Evolutionary conservation across 2,329 filamentous ascomycete species (phyloP), one percentile per base, ranked within the genome.

Genomic region (Chaetothyriales sp.): DNA sequence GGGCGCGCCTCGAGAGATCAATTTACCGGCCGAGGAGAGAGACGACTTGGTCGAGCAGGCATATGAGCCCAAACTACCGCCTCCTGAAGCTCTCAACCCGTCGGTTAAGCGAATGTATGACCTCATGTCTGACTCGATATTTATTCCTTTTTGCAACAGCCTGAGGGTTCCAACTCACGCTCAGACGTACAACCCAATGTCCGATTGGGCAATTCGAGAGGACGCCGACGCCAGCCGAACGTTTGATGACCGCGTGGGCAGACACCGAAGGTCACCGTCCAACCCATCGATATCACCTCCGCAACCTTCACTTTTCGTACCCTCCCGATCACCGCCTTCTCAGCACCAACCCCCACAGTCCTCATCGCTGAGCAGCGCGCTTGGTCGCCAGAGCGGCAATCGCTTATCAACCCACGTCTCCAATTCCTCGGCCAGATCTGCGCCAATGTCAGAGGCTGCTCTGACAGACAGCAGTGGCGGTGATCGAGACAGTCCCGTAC

Each of bases 61-160:
- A 6, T 74, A 73, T 54, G 69, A 76, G 13, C 67, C 72, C 1
- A 71, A 74, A 5, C 74, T 81, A 0, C 88, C 90, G 5, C 84
- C 83, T 4, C 89, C 92, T 1, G 79, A 83, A 43, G 79, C 82
- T 51, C 74, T 98, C 15, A 85, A 94, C 54, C 78, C 86, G 48
- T 89, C 92, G 18, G 85, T 94, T 20, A 78, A 79, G 56, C 94
- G 95, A 55, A 86, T 95, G 43, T 89, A 90, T 66, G 92, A 97
- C 61, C 74, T 98, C 51, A 97, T 98, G 89, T 94, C 95, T 62
- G 92, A 97, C 66, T 95, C 89, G 2, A 86, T 97, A 0, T 75
- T 97, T 49, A 82, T 95, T 0, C 89, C 90, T 0, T 98, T 97
- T 65, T 76, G 97, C 50, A 90, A 95, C 67, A 78, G 74, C 56